These are phyloP conservation scores for Plenodomus biglobosus DNA, from an alignment of 2,329 filamentous ascomycete genomes.

Conservation along the genomic window DNA sequence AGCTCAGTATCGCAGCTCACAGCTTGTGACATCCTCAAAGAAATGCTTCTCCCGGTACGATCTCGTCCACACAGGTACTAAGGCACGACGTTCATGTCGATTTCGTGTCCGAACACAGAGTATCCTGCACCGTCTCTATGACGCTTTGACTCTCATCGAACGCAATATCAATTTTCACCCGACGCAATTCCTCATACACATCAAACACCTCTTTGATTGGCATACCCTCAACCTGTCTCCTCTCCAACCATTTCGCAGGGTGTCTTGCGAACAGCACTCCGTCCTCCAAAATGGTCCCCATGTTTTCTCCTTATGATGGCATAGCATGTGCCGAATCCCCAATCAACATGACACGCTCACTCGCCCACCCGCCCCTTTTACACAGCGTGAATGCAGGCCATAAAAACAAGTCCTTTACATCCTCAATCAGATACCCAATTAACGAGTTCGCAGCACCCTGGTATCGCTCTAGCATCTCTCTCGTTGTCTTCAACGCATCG, in stretches of 20 bases:
- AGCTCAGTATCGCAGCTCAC: slow-evolving; percentile 43
- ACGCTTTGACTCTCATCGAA: slow-evolving; percentile 53
- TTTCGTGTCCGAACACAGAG: slow-evolving; percentile 49
- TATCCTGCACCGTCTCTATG: slow-evolving; percentile 49
- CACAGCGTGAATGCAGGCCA: slow-evolving; percentile 52
- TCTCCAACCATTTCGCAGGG: slow-evolving; percentile 48
- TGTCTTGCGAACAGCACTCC: slow-evolving; percentile 53
- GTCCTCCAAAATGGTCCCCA: slow-evolving; percentile 57
- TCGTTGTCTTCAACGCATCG: slow-evolving; percentile 48
- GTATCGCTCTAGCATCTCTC: slow-evolving; percentile 47
- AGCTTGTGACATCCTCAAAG: slow-evolving; percentile 49
- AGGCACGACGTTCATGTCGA: slow-evolving; percentile 50
- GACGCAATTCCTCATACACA: slow-evolving; percentile 51
- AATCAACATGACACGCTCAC: slow-evolving; percentile 48
- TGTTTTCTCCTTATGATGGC: slow-evolving; percentile 55
- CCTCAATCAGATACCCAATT: slow-evolving; percentile 46
- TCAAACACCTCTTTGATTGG: slow-evolving; percentile 50
- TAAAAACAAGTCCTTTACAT: slow-evolving; percentile 48
- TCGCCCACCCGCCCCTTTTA: slow-evolving; percentile 49
- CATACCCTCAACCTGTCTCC: slow-evolving; percentile 27
- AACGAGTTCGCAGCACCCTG: slow-evolving; percentile 42
- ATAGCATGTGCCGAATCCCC: slow-evolving; percentile 54
- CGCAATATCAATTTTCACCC: slow-evolving; percentile 48
- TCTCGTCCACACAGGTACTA: slow-evolving; percentile 52
- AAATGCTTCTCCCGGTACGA: slow-evolving; percentile 48